phyloP scores from a whole-genome alignment of 2,329 filamentous ascomycete species.

The Raffaelea ambrosiae region DNA sequence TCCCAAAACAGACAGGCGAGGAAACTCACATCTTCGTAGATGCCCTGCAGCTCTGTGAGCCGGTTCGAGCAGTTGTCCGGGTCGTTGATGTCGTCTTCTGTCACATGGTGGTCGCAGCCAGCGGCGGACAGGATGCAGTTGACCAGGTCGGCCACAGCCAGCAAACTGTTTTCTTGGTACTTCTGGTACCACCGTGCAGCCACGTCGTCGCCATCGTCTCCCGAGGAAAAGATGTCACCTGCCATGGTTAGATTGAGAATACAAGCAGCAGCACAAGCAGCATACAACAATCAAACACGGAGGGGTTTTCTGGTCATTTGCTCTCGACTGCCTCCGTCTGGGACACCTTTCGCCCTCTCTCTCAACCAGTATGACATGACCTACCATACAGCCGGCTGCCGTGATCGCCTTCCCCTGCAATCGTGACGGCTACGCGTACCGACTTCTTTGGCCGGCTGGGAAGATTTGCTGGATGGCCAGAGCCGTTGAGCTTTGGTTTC shows the following conservation, averaged over 20 bases:
- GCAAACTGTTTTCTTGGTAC: slow-evolving; percentile 45
- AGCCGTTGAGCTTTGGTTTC: slow-evolving; percentile 56
- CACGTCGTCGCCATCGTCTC: slow-evolving; percentile 46
- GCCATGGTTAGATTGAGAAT: background rate
- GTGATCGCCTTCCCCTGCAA: slow-evolving; percentile 36
- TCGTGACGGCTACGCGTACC: slow-evolving; percentile 41
- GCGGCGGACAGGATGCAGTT: slow-evolving; percentile 63
- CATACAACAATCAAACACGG: no score
- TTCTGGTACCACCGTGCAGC: slow-evolving; percentile 52
- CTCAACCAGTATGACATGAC: slow-evolving; percentile 14
- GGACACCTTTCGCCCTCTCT: no score
- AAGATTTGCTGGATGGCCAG: slow-evolving; percentile 32
- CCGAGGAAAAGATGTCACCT: slow-evolving; percentile 58
- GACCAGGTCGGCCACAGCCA: slow-evolving; percentile 52
- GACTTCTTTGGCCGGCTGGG: slow-evolving; percentile 49
- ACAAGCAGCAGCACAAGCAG: no score
- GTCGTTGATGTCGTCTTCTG: slow-evolving; percentile 77
- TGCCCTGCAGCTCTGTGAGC: slow-evolving; percentile 76
- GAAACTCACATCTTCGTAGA: slow-evolving; percentile 65
- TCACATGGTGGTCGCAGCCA: slow-evolving; percentile 73
- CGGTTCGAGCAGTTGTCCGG: slow-evolving; percentile 76
- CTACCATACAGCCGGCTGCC: slow-evolving; percentile 48
- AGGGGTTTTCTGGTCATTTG: no score
- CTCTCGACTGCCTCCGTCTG: no score
- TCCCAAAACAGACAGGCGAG: no score